phyloP scores from a whole-genome alignment of 129 eudicot species.

The Heracleum sosnowskyi region DNA sequence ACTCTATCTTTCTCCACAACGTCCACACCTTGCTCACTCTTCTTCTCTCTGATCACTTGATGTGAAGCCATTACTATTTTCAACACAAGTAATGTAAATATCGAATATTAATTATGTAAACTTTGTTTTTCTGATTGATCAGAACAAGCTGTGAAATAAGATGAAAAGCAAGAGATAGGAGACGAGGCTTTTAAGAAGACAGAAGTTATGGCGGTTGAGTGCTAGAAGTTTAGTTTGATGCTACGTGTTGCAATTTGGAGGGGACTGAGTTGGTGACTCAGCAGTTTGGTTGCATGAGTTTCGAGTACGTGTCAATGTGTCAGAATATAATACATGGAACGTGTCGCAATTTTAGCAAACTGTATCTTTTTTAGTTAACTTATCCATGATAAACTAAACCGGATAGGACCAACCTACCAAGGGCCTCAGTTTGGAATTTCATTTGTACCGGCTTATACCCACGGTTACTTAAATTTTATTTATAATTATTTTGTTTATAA shows the following conservation, averaged over 20 bases:
- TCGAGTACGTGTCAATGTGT: neutral
- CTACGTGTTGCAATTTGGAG: neutral
- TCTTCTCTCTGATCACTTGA: slow-evolving; percentile 32
- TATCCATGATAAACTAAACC: too few relatives aligned
- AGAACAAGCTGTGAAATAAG: neutral
- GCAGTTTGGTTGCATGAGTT: neutral
- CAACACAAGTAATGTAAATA: neutral
- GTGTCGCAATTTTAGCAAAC: neutral
- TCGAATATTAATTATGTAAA: neutral
- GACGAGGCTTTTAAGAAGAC: neutral
- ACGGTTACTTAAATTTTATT: too few relatives aligned
- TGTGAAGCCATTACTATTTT: slow-evolving; percentile 43
- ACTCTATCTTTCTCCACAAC: slow-evolving; percentile 55
- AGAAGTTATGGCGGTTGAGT: neutral
- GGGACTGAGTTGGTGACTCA: neutral
- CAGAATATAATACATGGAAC: neutral
- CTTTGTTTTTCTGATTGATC: neutral
- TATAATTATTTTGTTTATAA: too few relatives aligned
- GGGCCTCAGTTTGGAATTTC: too few relatives aligned
- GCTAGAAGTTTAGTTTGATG: neutral
- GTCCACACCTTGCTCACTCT: slow-evolving; percentile 20
- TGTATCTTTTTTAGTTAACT: neutral
- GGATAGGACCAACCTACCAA: too few relatives aligned
- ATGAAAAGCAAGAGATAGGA: neutral
- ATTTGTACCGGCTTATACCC: too few relatives aligned